Percentiles rank a stretch among this genome's conserved stretches.
These are phyloP conservation scores for Lentithecium fluviatile DNA, from an alignment of 495 filamentous ascomycete species.

Conservation along the genomic window DNA sequence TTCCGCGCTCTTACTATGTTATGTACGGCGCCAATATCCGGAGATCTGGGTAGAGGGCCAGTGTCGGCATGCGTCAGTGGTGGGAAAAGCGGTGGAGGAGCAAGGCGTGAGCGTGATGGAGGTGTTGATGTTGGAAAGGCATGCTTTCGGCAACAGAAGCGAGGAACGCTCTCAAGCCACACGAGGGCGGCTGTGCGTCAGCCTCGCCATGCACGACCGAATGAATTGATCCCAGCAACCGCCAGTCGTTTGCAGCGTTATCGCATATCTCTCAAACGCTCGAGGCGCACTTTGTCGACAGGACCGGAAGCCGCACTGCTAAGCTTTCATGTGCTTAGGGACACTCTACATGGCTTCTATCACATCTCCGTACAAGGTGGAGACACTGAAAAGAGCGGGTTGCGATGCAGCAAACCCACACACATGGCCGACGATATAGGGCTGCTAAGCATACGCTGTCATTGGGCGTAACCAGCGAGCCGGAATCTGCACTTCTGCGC, in stretches of 20 bases:
- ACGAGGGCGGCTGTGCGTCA: conserved; percentile 16
- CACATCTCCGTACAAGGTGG: no score
- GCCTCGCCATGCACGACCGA: conserved; percentile 14
- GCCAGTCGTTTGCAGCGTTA: conserved; percentile 15
- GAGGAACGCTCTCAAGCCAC: conserved; percentile 11
- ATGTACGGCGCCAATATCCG: conserved; percentile 8
- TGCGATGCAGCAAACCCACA: no score
- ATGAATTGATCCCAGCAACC: conserved; percentile 8
- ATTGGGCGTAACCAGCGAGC: no score
- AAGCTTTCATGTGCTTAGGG: conserved; percentile 3
- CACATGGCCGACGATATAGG: no score
- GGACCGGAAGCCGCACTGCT: conserved; percentile 1
- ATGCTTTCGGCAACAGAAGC: neutral
- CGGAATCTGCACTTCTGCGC: no score
- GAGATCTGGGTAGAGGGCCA: conserved; percentile 1
- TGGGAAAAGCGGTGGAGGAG: conserved; percentile 11
- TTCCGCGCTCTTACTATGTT: conserved; percentile 13
- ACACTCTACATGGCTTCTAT: no score
- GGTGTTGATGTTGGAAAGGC: conserved; percentile 4
- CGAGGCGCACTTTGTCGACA: conserved; percentile 18
- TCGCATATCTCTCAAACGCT: conserved; percentile 6
- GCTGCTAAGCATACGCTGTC: no score
- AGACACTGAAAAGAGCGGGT: no score
- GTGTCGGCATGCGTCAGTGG: neutral
- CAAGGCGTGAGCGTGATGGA: neutral